Conservation (phyloP, 805 yeast species). For the Metschnikowia peoriensis region DNA sequence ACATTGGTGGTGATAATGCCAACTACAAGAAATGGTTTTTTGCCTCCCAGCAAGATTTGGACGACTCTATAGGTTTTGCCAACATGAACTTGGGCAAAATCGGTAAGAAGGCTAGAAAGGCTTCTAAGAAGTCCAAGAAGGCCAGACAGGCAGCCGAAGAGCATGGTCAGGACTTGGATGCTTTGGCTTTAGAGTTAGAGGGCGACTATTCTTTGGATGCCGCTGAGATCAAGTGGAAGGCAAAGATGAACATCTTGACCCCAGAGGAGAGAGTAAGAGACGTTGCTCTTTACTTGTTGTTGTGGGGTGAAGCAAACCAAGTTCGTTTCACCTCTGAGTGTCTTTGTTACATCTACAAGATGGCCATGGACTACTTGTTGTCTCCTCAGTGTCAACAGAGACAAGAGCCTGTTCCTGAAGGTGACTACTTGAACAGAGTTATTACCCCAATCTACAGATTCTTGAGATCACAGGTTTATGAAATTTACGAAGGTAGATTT, state of each 20-base stretch:
- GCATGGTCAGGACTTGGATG: slow-evolving; percentile 58
- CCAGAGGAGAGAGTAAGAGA: slow-evolving; percentile 83
- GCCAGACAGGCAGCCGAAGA: slow-evolving; percentile 68
- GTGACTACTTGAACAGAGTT: slow-evolving; percentile 87
- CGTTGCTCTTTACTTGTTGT: slow-evolving; percentile 66
- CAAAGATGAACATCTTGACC: slow-evolving; percentile 66
- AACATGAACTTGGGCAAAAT: slow-evolving; percentile 76
- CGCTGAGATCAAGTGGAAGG: slow-evolving; percentile 87
- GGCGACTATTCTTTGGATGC: slow-evolving; percentile 81
- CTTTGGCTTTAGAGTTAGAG: slow-evolving; percentile 66
- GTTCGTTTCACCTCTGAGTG: slow-evolving; percentile 85
- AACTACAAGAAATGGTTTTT: slow-evolving; percentile 86
- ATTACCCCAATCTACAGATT: slow-evolving; percentile 86
- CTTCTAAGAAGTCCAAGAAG: slow-evolving; percentile 76
- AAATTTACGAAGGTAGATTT: slow-evolving; percentile 75
- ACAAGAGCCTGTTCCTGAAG: slow-evolving; percentile 79
- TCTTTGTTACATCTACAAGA: slow-evolving; percentile 91
- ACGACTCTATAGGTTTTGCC: slow-evolving; percentile 79
- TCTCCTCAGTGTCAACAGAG: slow-evolving; percentile 92
- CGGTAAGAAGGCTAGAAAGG: slow-evolving; percentile 77
- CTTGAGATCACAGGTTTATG: slow-evolving; percentile 79
- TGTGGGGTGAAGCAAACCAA: slow-evolving; percentile 93
- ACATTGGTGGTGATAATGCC: slow-evolving; percentile 84
- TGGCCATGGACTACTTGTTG: slow-evolving; percentile 84
- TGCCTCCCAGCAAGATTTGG: slow-evolving; percentile 85